phyloP scores from a whole-genome alignment of 176 grass and related monocot genomes.

The Lolium perenne region DNA sequence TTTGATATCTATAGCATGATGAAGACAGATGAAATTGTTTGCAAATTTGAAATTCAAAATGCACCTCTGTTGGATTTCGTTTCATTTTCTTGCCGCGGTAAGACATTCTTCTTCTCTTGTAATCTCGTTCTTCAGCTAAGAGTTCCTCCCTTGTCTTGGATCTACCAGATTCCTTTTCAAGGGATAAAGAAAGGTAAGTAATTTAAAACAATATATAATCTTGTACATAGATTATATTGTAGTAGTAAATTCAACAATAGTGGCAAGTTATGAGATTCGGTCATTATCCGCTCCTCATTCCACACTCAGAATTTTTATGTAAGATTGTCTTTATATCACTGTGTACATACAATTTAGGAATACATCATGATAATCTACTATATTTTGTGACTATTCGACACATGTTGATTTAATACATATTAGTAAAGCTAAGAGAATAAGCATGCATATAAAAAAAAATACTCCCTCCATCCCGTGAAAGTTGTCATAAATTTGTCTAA shows the following conservation, averaged over 20 bases:
- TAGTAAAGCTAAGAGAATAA: constrained; percentile 2
- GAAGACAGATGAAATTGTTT: constrained; percentile 11
- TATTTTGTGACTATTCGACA: constrained; percentile 7
- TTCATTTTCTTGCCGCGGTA: constrained; percentile 97
- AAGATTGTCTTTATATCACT: constrained; percentile 2
- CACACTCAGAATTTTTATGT: not conserved
- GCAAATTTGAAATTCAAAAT: constrained; percentile 17
- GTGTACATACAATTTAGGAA: constrained; percentile 24
- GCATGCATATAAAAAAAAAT: not conserved
- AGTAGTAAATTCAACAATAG: not conserved
- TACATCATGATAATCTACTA: constrained; percentile 10
- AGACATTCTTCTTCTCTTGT: constrained; percentile 91
- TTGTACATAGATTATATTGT: not conserved
- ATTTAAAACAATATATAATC: not conserved
- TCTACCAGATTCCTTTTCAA: constrained; percentile 66
- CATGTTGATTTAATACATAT: constrained; percentile 29
- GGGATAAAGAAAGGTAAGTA: not conserved
- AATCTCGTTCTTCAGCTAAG: constrained; percentile 98
- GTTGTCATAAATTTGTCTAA: too few relatives aligned
- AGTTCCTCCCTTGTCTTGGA: constrained; percentile 88
- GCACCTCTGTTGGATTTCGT: constrained; percentile 83
- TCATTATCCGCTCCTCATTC: not conserved
- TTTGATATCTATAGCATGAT: constrained; percentile 24
- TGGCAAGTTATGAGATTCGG: constrained; percentile 1
- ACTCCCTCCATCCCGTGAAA: too few relatives aligned